Conservation (phyloP, 73 alveolate genomes). For the Diophrys sp. region DNA sequence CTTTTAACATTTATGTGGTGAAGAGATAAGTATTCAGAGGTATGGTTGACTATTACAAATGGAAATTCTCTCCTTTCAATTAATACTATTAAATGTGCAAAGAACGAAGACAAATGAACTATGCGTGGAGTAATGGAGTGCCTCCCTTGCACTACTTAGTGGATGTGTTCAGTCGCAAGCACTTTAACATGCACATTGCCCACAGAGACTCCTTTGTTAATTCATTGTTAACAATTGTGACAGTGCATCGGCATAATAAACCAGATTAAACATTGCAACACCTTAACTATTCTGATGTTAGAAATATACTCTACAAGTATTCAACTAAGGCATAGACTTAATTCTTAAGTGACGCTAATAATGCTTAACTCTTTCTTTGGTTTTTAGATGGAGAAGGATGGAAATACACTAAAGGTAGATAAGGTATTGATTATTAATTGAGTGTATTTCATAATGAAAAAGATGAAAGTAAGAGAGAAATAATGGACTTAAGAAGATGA, state of each 20-base stretch:
- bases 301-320: background rate
- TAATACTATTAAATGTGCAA: background rate
- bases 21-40: background rate
- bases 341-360: background rate
- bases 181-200: background rate
- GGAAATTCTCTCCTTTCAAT: background rate
- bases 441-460: too few relatives aligned
- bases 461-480: too few relatives aligned
- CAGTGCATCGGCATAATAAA: background rate
- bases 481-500: too few relatives aligned
- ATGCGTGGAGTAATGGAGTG: background rate
- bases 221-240: background rate
- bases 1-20: background rate
- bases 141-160: background rate
- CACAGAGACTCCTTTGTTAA: background rate
- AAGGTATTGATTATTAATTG: too few relatives aligned
- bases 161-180: background rate
- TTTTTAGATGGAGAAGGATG: background rate
- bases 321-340: background rate
- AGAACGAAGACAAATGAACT: background rate
- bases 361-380: background rate
- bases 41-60: background rate
- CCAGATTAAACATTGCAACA: background rate
- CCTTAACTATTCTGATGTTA: too few relatives aligned
- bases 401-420: too few relatives aligned